phyloP scores from a whole-genome alignment of 495 filamentous ascomycete species.

The Glarea lozoyensis region DNA sequence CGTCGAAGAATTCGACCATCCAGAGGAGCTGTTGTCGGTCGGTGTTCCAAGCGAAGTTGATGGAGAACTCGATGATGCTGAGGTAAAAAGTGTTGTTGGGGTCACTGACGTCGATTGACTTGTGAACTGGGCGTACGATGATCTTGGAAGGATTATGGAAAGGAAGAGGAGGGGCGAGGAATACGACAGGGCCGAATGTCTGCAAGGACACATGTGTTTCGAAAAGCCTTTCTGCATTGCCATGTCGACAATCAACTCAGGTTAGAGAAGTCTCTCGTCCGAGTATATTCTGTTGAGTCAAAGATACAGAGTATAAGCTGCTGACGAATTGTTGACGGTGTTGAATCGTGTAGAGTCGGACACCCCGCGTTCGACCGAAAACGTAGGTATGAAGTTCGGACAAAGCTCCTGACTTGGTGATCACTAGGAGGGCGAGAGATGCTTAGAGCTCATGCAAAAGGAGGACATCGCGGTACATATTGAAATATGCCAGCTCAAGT shows the following conservation, averaged over 20 bases:
- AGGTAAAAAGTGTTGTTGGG: neutral
- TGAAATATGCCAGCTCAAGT: too few species aligned
- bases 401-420: too few species aligned
- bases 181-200: slow-evolving; percentile 1
- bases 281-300: too few species aligned
- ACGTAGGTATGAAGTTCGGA: too few species aligned
- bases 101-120: neutral
- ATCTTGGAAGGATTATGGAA: slow-evolving; percentile 9
- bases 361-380: too few species aligned
- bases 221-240: neutral
- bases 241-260: slow-evolving; percentile 4
- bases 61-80: slow-evolving; percentile 4
- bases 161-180: slow-evolving; percentile 14
- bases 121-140: slow-evolving; percentile 12
- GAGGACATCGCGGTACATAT: too few species aligned
- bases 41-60: neutral
- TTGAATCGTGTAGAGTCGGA: too few species aligned
- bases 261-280: neutral
- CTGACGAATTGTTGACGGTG: too few species aligned
- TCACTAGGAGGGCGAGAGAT: too few species aligned
- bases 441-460: too few species aligned
- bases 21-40: neutral
- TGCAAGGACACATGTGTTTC: slow-evolving; percentile 3
- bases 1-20: neutral
- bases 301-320: too few species aligned